phyloP scores from a whole-genome alignment of 2,329 filamentous ascomycete genomes.

The Aaosphaeria pasadenensis region DNA sequence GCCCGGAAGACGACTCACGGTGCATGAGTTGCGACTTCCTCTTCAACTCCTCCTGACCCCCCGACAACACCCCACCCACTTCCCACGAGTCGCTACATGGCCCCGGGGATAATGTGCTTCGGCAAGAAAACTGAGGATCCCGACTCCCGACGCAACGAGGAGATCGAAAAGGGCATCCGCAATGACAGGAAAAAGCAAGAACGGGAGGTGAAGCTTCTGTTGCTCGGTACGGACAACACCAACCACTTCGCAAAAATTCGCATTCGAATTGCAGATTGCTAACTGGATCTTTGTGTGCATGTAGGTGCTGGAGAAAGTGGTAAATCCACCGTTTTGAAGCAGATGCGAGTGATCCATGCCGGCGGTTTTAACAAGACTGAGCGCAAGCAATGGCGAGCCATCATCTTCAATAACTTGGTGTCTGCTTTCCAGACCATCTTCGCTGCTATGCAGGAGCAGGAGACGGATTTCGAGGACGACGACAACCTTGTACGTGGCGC shows the following conservation, averaged over 20 bases:
- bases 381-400: constrained; percentile 88
- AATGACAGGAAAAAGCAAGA: constrained; percentile 83
- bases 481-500: constrained; percentile 68
- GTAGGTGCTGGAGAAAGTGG: constrained; percentile 90
- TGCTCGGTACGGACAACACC: constrained; percentile 67
- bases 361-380: constrained; percentile 88
- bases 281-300: constrained; percentile 16
- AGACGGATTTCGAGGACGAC: constrained; percentile 73
- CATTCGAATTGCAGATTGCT: constrained; percentile 10
- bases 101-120: constrained; percentile 50
- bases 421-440: constrained; percentile 88
- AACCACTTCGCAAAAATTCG: background rate
- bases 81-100: constrained; percentile 23
- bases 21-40: constrained; percentile 7
- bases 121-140: constrained; percentile 49
- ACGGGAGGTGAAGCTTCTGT: constrained; percentile 87
- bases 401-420: constrained; percentile 92
- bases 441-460: constrained; percentile 85
- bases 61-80: constrained; percentile 1
- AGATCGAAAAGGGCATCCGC: constrained; percentile 83
- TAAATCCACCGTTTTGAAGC: constrained; percentile 96
- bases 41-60: background rate
- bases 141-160: constrained; percentile 52
- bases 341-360: constrained; percentile 97
- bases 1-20: background rate